Conservation (phyloP, 2,329 filamentous ascomycete genomes). For the Monilinia aucupariae region DNA sequence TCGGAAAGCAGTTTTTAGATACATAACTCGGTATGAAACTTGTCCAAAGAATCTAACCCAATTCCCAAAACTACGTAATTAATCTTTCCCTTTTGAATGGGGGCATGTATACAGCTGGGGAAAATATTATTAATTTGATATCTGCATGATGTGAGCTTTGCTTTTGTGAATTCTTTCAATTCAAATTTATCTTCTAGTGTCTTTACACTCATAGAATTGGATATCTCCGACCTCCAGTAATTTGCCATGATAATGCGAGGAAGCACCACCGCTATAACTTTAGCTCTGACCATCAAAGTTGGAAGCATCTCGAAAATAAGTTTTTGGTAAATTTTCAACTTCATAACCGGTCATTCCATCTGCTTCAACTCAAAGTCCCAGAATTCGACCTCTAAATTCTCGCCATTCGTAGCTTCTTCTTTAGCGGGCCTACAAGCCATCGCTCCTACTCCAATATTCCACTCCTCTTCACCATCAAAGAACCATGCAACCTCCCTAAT, state of each 20-base stretch:
- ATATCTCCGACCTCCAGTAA: neutral
- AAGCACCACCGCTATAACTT: neutral
- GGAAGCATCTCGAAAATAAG: too few relatives aligned
- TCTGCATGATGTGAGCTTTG: too few relatives aligned
- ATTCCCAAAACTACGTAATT: too few relatives aligned
- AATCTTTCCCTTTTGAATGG: too few relatives aligned
- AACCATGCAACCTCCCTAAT: conserved; percentile 13
- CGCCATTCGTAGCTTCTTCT: neutral
- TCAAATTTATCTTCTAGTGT: too few relatives aligned
- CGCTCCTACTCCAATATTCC: neutral
- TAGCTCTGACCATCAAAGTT: neutral
- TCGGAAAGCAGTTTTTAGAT: too few relatives aligned
- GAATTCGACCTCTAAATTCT: conserved; percentile 8
- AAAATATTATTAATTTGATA: too few relatives aligned
- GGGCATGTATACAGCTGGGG: too few relatives aligned
- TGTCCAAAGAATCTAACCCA: too few relatives aligned
- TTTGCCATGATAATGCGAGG: neutral
- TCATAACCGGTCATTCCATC: neutral
- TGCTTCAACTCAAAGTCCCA: conserved; percentile 4
- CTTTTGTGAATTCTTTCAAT: too few relatives aligned
- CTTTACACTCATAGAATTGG: too few relatives aligned
- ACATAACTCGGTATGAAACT: too few relatives aligned
- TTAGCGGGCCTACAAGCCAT: conserved; percentile 14
- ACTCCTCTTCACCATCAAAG: conserved; percentile 11
- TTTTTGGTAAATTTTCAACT: neutral